Evolutionary conservation across 441 rosid species (phyloP).

Genomic region (Populus trichocarpa): DNA sequence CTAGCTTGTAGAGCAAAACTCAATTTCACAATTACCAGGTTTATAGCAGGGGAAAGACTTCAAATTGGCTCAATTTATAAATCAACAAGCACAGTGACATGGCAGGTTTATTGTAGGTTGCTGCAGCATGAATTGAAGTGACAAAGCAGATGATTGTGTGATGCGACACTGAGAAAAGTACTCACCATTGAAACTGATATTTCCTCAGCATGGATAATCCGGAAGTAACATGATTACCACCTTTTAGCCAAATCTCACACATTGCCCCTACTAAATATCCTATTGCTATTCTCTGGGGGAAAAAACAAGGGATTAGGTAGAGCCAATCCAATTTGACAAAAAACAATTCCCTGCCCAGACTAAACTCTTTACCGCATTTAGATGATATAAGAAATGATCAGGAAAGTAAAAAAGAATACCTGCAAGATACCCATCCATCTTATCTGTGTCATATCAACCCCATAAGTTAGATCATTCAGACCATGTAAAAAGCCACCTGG

Average conservation of each 20-base stretch:
- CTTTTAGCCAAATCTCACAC: slow-evolving; percentile 85
- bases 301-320: neutral
- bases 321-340: neutral
- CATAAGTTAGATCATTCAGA: slow-evolving; percentile 53
- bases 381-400: neutral
- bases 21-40: neutral
- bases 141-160: neutral
- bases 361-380: neutral
- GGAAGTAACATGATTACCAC: slow-evolving; percentile 38
- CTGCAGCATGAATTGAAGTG: neutral
- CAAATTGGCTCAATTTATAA: neutral
- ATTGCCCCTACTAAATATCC: slow-evolving; percentile 63
- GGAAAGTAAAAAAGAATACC: slow-evolving; percentile 33
- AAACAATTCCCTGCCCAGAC: neutral
- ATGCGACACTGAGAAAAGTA: neutral
- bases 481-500: slow-evolving; percentile 87
- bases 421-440: slow-evolving; percentile 81
- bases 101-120: neutral
- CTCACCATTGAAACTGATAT: slow-evolving; percentile 62
- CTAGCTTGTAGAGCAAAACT: neutral
- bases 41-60: neutral
- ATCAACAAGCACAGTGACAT: neutral
- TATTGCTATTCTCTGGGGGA: slow-evolving; percentile 67
- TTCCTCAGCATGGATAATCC: slow-evolving; percentile 38
- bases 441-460: slow-evolving; percentile 53